phyloP scores from a whole-genome alignment of 2,329 filamentous ascomycete genomes.

The Epicoccum nigrum region DNA sequence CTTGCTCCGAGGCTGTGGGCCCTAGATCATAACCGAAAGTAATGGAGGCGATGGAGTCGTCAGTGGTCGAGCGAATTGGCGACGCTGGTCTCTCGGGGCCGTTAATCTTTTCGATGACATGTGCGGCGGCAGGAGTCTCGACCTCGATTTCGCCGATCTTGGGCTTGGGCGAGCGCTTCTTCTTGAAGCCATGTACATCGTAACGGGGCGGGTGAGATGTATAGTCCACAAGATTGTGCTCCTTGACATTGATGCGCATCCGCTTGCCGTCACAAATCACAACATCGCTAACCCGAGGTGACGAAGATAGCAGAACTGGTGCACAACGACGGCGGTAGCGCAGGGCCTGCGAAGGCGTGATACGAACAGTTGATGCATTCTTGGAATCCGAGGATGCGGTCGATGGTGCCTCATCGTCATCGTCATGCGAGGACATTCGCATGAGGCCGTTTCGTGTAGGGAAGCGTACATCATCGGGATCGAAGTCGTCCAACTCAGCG shows the following conservation, averaged over 20 bases:
- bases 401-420: constrained; percentile 28
- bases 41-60: constrained; percentile 42
- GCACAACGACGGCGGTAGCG: constrained; percentile 57
- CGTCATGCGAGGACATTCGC: constrained; percentile 27
- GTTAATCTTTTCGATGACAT: constrained; percentile 12
- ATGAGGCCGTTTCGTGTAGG: constrained; percentile 29
- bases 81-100: constrained; percentile 29
- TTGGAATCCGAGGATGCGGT: constrained; percentile 41
- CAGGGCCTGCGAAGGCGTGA: constrained; percentile 45
- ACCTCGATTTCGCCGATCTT: constrained; percentile 1
- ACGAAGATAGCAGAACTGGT: constrained; percentile 52
- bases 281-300: constrained; percentile 55
- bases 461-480: constrained; percentile 47
- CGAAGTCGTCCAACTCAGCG: constrained; percentile 45
- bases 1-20: constrained; percentile 30
- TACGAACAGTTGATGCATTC: constrained; percentile 36
- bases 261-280: constrained; percentile 51
- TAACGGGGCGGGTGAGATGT: constrained; percentile 54
- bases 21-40: constrained; percentile 42
- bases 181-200: constrained; percentile 48
- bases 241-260: constrained; percentile 52
- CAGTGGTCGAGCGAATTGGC: constrained; percentile 37
- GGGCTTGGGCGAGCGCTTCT: constrained; percentile 21
- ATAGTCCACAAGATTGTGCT: constrained; percentile 51
- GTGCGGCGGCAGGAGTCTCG: constrained; percentile 4